Base-by-base conservation (phyloP, 805 yeast species). In the Yarrowia osloensis region DNA sequence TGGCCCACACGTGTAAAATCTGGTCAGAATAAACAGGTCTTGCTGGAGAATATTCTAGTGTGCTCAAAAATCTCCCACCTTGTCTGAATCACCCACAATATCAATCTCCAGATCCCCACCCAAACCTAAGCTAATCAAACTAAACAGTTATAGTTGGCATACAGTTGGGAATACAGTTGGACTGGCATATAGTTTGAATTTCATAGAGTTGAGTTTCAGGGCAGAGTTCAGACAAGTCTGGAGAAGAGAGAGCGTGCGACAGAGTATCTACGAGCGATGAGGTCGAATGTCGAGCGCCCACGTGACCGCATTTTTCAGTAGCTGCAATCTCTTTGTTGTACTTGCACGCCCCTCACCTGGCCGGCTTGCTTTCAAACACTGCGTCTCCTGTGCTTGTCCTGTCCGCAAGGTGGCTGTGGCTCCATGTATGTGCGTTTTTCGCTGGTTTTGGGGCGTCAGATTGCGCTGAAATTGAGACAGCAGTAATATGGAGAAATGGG, bases 201-300 rank as follows among this genome's bases (percentile, higher is more conserved):
- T 55, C 63, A 55, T 55, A 55, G 63, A 55, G 63, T 55, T 55
- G 63, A 55, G 63, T 55, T 54, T 55, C 63, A 55, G 63, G 63
- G 63, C 63, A 55, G 63, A 55, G 63, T 55, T 55, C 62, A 54
- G 42, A 54, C 62, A 54, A 54, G 62, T 29, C 28, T 13, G 19
- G 28, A 4, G 12, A 22, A 9, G 52, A 17, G 47, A n/a, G n/a
- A 12, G 46, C 29, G 4, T 28, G 29, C 29, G 7, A 28, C 29
- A 28, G 7, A 7, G 29, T 4, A 28, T 28, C 7, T 28, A 28
- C n/a, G n/a, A n/a, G n/a, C n/a, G n/a, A n/a, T n/a, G n/a, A n/a
- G n/a, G n/a, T n/a, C n/a, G n/a, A n/a, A n/a, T n/a, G n/a, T n/a
- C n/a, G n/a, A n/a, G n/a, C n/a, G n/a, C n/a, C n/a, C n/a, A n/a